Evolutionary conservation across 2,329 filamentous ascomycete species (phyloP), one percentile per base, ranked within the genome.

Genomic region (Chrysoporthe deuterocubensis): DNA sequence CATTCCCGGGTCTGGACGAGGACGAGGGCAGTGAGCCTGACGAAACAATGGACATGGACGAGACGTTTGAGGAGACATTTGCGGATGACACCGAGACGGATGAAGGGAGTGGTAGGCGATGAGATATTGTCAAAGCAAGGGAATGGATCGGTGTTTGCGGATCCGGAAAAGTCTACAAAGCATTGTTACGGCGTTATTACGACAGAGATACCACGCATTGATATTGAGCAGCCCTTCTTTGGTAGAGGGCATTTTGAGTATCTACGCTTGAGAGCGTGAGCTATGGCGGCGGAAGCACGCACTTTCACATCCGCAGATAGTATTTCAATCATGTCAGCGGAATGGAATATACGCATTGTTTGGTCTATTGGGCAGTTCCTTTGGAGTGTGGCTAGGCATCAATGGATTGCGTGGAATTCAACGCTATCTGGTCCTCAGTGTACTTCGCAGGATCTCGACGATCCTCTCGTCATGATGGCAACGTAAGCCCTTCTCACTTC

Each of bases 1-100:
- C 89, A 5, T 87, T 96, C 46, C 89, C 89, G 0, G 92, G 92
- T 0, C 79, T 94, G 13, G 85, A 85, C 50, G 85, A 85, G 46
- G 84, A 85, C 37, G 85, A 85, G 54, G 85, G 85, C 56, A 84
- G 85, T 18, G 81, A 83, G 5, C 85, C 86, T 3, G 81, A 83
- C 11, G 84, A 84, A 40, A 82, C 83, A 0, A 80, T 80, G 0
- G 79, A 80, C 1, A 78, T 82, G 1, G 81, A 85, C 2, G 79
- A 79, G 13, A 57, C 63, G 26, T 65, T 68, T 34, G 65, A 62
- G 21, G 60, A 67, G 42, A 57, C 58, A 1, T 80, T 83, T 21
- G 72, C 73, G 71, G 71, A 74, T 61, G 74, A 74, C 46, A 76
- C 74, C 32, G 75, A 75, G 54, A 75, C 73, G 7, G 75, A 75